Evolutionary conservation across 148 eudicot species (phyloP), one percentile per base, ranked within the genome.

Genomic region (Mesembryanthemum crystallinum): DNA sequence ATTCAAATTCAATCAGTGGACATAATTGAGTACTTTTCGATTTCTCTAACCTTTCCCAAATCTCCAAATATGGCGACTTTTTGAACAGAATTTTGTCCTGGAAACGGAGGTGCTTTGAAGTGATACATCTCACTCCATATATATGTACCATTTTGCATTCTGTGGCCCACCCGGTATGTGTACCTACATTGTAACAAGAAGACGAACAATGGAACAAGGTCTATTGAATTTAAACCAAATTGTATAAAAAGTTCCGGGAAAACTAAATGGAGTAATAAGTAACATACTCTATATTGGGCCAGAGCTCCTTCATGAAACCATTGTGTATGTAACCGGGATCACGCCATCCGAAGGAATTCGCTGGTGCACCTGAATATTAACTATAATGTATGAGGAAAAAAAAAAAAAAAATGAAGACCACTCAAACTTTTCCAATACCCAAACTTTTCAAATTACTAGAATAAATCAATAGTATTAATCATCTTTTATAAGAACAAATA

Each of bases 91-190:
- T 77, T 80, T 71, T 92, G 97, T 55, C 97, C 97, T 10, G 97
- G 97, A 73, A 84, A 90, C 69, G 97, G 97, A 61, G 97, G 88
- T 52, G 92, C 85, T 83, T 61, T 87, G 75, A 92, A 92, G 25
- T 83, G 81, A 80, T 90, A 85, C 29, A 24, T 35, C 24, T 72
- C 78, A 83, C 92, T 88, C 90, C 94, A 90, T 28, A 88, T 59
- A 75, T 78, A 82, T 23, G 88, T 77, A 1, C 88, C 89, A 15
- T 92, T 80, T 61, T 33, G 66, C 76, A 92, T 60, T 67, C 67
- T 84, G 78, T 92, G 94, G 62, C 94, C 97, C 60, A 92, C 75
- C 76, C 79, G 90, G 79, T 92, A 90, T 17, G 84, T 81, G 75
- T 90, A 92, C 69, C 97, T 92, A 87, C 76, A 83, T 59, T 15